Conservation (phyloP, 208 protist genomes). For the Perkinsela sp. region DNA sequence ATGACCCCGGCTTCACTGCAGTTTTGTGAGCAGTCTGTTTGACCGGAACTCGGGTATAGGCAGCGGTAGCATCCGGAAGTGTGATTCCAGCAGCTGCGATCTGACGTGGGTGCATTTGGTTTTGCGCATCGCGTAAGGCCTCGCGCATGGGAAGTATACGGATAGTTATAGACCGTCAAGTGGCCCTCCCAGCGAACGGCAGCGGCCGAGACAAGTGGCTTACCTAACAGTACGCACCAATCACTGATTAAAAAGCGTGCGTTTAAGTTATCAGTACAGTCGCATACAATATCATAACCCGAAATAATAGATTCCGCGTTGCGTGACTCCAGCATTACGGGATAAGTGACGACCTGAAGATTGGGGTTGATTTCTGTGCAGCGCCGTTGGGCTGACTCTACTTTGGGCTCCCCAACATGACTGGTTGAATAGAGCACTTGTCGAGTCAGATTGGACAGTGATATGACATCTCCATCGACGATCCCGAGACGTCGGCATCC, state of each 20-base stretch:
- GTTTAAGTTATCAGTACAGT: slow-evolving; percentile 67
- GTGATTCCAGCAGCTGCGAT: neutral
- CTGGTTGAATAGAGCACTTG: slow-evolving; percentile 64
- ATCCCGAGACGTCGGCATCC: slow-evolving; percentile 61
- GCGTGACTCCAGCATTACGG: slow-evolving; percentile 10
- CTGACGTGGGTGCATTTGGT: neutral
- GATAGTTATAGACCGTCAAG: slow-evolving; percentile 54
- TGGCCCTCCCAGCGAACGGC: slow-evolving; percentile 78
- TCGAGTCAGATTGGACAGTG: slow-evolving; percentile 68
- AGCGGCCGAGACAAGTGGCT: slow-evolving; percentile 69
- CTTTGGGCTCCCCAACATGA: slow-evolving; percentile 29
- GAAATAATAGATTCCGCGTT: slow-evolving; percentile 40
- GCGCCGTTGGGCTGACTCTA: slow-evolving; percentile 24
- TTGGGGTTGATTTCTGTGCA: slow-evolving; percentile 29
- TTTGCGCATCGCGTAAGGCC: too few relatives aligned
- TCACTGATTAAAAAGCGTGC: slow-evolving; percentile 77
- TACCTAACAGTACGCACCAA: slow-evolving; percentile 40
- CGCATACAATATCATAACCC: slow-evolving; percentile 56
- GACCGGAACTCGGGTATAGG: slow-evolving; percentile 57
- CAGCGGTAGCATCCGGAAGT: slow-evolving; percentile 70
- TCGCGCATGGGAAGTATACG: too few relatives aligned
- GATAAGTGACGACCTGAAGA: slow-evolving; percentile 10
- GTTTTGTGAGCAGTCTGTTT: slow-evolving; percentile 30
- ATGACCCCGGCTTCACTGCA: slow-evolving; percentile 71
- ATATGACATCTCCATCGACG: slow-evolving; percentile 70